A percentile compares a stretch with the other conserved stretches of the same genome.
These are phyloP conservation scores for Pseudogymnoascus sp. DNA, from an alignment of 2,329 filamentous ascomycete species.

Conservation along the genomic window DNA sequence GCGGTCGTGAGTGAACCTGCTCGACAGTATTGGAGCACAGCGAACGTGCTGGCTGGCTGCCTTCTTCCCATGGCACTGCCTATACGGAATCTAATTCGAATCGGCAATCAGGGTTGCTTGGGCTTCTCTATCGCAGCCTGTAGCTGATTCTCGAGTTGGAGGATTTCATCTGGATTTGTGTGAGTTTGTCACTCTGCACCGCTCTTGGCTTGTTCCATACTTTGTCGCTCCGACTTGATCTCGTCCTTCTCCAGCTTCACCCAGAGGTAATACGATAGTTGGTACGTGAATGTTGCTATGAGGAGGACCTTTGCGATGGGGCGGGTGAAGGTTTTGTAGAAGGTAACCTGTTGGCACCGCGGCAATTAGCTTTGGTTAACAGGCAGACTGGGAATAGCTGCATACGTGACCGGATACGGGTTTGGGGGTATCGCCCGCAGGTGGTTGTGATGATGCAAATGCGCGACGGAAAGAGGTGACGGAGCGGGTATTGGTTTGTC, in stretches of 20 bases:
- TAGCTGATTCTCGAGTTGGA: constrained; percentile 4
- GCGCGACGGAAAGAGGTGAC: not conserved
- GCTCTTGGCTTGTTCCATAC: constrained; percentile 32
- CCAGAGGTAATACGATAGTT: constrained; percentile 68
- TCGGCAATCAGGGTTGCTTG: constrained; percentile 3
- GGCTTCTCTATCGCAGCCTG: not conserved
- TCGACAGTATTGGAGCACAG: too few relatives aligned
- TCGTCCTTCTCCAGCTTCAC: constrained; percentile 65
- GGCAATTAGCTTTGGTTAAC: not conserved
- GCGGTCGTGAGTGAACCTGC: too few relatives aligned
- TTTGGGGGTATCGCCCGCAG: not conserved
- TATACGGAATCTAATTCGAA: not conserved
- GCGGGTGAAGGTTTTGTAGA: constrained; percentile 67
- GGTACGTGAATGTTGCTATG: constrained; percentile 68
- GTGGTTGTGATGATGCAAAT: constrained; percentile 1
- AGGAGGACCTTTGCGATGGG: constrained; percentile 67
- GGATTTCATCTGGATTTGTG: constrained; percentile 3
- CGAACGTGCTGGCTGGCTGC: too few relatives aligned
- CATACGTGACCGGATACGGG: constrained; percentile 14
- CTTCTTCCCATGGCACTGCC: not conserved
- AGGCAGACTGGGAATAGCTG: not conserved
- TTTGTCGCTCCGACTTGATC: constrained; percentile 47
- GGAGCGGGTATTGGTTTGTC: not conserved
- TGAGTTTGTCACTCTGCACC: constrained; percentile 5
- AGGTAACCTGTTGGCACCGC: constrained; percentile 43